phyloP scores from a whole-genome alignment of 306 rosid species.

The Vicia faba region DNA sequence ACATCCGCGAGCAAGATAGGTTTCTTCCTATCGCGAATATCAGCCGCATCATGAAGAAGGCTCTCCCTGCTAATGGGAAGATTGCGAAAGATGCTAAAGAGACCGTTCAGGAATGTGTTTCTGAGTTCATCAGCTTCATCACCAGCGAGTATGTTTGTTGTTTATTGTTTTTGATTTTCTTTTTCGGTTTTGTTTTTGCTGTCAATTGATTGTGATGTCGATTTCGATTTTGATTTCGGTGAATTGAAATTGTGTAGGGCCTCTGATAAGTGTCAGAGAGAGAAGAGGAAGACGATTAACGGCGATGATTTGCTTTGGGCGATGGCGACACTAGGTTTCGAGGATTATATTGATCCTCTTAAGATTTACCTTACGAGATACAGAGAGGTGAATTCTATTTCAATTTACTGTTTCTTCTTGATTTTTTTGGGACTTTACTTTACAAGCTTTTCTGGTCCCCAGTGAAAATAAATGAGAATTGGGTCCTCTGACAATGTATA shows the following conservation, averaged over 20 bases:
- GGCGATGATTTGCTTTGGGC: slow-evolving; percentile 99
- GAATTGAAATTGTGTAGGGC: slow-evolving; percentile 57
- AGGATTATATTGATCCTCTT: slow-evolving; percentile 90
- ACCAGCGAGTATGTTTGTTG: slow-evolving; percentile 75
- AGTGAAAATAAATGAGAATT: not conserved
- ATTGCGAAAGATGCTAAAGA: slow-evolving; percentile 96
- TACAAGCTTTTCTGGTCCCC: slow-evolving; percentile 27
- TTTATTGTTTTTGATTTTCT: not conserved
- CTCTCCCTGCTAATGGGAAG: slow-evolving; percentile 90
- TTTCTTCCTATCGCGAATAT: slow-evolving; percentile 91
- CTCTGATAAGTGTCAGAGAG: slow-evolving; percentile 98
- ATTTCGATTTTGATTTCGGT: not conserved
- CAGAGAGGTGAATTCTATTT: slow-evolving; percentile 80
- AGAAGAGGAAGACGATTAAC: slow-evolving; percentile 92
- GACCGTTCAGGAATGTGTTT: slow-evolving; percentile 94
- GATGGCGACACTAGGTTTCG: slow-evolving; percentile 92
- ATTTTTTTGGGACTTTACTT: not conserved
- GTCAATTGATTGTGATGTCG: slow-evolving; percentile 1
- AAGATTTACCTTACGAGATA: slow-evolving; percentile 80
- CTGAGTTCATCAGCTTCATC: slow-evolving; percentile 94
- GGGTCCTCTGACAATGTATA: slow-evolving; percentile 18
- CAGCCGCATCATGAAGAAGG: slow-evolving; percentile 97
- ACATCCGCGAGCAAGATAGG: slow-evolving; percentile 89
- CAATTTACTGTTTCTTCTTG: not conserved
- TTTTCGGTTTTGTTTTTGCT: not conserved